Evolutionary conservation across 352 stramenopile genomes (phyloP), one percentile per base, ranked within the genome.

Genomic region (Globisporangium paroecandrum): DNA sequence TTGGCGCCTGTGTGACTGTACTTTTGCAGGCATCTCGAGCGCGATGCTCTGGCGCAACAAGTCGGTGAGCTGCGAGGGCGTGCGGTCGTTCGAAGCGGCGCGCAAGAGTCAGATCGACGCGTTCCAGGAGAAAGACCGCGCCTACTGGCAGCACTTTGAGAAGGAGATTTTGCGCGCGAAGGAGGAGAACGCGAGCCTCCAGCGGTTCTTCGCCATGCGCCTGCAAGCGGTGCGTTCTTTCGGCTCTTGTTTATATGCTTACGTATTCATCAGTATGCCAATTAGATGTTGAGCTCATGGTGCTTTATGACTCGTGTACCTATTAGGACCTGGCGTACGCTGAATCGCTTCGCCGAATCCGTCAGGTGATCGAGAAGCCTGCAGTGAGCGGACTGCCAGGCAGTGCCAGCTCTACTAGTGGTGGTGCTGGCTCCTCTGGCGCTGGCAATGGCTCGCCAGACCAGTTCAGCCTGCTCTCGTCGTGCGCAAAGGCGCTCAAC

Each of bases 61-160:
- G 56, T 47, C 67, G 2, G 70, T 82, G 24, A 89, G 82, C 49
- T 89, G 78, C 66, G 84, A 87, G 32, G 64, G 64, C 24, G 46
- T 94, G n/a, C 82, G 84, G 25, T 73, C 78, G 53, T 94, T 94
- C 58, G 86, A 94, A 57, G 69, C 73, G 13, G 67, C 74, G 27
- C 83, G 86, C 49, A 89, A 83, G 64, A 70, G 75, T 20, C 84
- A 90, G 65, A 90, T 94, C 70, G 86, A 94, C 69, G 77, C 72
- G 18, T 87, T 82, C 43, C 86, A 91, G 65, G 70, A 81, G 24
- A 76, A 79, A 38, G 86, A 94, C 63, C 82, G 82, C 54, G 66
- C 65, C 36, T 94, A 94, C 66, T 94, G 86, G 86, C 84, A 81
- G 24, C 71, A 81, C n/a, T 94, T 94, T 70, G 82, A 91, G 71